These are phyloP conservation scores for Trichoderma arundinaceum DNA, from an alignment of 2,329 filamentous ascomycete genomes.

Conservation along the genomic window DNA sequence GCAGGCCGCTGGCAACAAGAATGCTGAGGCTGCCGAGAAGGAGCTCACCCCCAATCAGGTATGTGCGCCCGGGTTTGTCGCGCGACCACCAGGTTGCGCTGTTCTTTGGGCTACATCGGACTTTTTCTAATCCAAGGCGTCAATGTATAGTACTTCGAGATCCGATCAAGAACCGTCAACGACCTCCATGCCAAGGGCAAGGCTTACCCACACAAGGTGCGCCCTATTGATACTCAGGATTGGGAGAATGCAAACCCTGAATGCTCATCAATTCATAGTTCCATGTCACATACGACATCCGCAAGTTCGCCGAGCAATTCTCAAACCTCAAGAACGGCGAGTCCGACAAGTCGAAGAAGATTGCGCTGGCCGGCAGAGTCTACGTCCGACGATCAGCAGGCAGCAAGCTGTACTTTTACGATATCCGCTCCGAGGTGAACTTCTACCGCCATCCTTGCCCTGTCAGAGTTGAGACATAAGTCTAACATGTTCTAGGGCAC, in stretches of 20 bases:
- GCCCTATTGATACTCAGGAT: background rate
- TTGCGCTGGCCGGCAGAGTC: conserved; percentile 83
- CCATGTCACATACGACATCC: conserved; percentile 80
- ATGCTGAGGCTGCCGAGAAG: conserved; percentile 68
- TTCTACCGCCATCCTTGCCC: background rate
- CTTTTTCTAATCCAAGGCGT: background rate
- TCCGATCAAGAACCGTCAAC: conserved; percentile 78
- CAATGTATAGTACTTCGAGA: conserved; percentile 77
- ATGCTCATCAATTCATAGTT: conserved; percentile 55
- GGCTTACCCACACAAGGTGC: conserved; percentile 79
- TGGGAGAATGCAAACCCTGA: no score
- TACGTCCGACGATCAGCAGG: conserved; percentile 85
- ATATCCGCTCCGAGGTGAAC: conserved; percentile 53
- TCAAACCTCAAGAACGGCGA: conserved; percentile 87
- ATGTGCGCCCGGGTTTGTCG: conserved; percentile 6
- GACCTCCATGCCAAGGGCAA: conserved; percentile 50
- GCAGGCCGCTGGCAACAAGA: conserved; percentile 42
- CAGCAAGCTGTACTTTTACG: conserved; percentile 89
- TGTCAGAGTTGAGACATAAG: background rate
- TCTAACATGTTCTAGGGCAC: conserved; percentile 48
- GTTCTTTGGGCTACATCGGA: background rate
- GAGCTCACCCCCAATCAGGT: conserved; percentile 62
- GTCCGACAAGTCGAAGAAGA: conserved; percentile 72
- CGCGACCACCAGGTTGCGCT: background rate
- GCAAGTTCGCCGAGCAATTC: conserved; percentile 79